These are phyloP conservation scores for Cryptosporidium parvum DNA, from an alignment of 169 alveolate genomes.

Conservation along the genomic window DNA sequence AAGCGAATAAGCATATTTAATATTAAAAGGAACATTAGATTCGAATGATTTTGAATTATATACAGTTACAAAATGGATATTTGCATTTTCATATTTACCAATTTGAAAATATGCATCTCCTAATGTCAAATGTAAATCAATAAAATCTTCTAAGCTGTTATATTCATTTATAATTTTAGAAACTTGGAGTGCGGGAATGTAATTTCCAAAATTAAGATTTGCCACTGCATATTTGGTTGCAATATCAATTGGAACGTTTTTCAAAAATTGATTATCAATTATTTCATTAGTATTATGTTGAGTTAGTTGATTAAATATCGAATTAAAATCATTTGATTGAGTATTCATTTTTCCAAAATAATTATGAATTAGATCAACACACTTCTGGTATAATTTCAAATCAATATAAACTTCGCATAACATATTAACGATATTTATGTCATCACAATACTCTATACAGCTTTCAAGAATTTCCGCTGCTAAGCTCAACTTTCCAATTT, in stretches of 20 bases:
- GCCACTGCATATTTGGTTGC: slow-evolving; percentile 69
- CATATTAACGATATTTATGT: slow-evolving; percentile 53
- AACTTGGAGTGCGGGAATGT: slow-evolving; percentile 20
- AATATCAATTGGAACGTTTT: slow-evolving; percentile 51
- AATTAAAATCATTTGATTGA: neutral
- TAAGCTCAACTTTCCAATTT: slow-evolving; percentile 50
- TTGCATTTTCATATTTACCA: slow-evolving; percentile 39
- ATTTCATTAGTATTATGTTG: neutral
- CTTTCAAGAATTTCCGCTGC: slow-evolving; percentile 74
- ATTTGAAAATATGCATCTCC: slow-evolving; percentile 68
- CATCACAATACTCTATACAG: slow-evolving; percentile 30
- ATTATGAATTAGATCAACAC: slow-evolving; percentile 33
- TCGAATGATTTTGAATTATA: neutral
- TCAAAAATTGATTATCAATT: neutral
- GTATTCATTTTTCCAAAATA: slow-evolving; percentile 8
- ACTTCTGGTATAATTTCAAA: slow-evolving; percentile 50
- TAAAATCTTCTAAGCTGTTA: slow-evolving; percentile 19
- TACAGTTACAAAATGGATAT: slow-evolving; percentile 7
- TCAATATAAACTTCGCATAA: slow-evolving; percentile 70
- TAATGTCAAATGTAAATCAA: slow-evolving; percentile 33
- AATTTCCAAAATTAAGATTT: slow-evolving; percentile 30
- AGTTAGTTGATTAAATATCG: neutral
- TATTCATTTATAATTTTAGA: slow-evolving; percentile 33
- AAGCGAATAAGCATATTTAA: slow-evolving; percentile 60
- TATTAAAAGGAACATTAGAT: slow-evolving; percentile 4